Percentiles rank a stretch among this genome's conserved stretches.
Conservation (phyloP, 1,284 basidiomycete genomes). For the Trichosporon faecale region DNA sequence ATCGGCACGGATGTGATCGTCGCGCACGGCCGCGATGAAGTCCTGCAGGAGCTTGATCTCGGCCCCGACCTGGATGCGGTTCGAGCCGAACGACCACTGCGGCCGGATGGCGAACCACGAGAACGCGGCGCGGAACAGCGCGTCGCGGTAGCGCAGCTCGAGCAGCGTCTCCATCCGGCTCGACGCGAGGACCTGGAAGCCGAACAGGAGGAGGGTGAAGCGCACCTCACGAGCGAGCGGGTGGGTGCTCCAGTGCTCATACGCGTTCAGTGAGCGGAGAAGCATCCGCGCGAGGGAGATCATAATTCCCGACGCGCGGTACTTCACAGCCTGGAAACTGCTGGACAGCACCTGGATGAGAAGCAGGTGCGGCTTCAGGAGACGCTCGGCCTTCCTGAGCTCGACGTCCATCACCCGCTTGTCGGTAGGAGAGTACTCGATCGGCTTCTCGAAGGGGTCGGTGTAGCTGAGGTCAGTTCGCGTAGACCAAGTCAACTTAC, state of each 20-base stretch:
- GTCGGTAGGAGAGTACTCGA: constrained; percentile 88
- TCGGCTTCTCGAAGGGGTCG: constrained; percentile 82
- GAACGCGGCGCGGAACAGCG: constrained; percentile 74
- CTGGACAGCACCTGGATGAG: constrained; percentile 88
- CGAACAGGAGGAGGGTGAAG: constrained; percentile 86
- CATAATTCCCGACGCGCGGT: constrained; percentile 80
- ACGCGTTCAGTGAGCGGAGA: constrained; percentile 68
- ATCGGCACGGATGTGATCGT: constrained; percentile 66
- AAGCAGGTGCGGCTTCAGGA: constrained; percentile 77
- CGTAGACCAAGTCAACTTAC: constrained; percentile 55
- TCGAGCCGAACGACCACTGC: constrained; percentile 94
- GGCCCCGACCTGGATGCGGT: constrained; percentile 80
- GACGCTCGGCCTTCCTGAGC: constrained; percentile 65
- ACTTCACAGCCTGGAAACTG: constrained; percentile 88
- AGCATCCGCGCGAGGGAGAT: constrained; percentile 78
- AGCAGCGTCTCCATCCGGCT: constrained; percentile 80
- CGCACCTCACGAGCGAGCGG: constrained; percentile 83
- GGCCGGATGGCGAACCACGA: constrained; percentile 89
- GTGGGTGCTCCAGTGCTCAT: constrained; percentile 77
- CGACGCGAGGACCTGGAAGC: constrained; percentile 85
- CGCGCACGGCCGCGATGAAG: constrained; percentile 71
- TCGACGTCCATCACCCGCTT: constrained; percentile 76
- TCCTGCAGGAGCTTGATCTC: constrained; percentile 85
- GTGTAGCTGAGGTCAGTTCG: constrained; percentile 60
- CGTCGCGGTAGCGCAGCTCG: constrained; percentile 72